Percentiles rank a stretch among this genome's conserved stretches.
These are phyloP conservation scores for Eutrema japonicum DNA, from an alignment of 345 rosid genomes.

Conservation along the genomic window DNA sequence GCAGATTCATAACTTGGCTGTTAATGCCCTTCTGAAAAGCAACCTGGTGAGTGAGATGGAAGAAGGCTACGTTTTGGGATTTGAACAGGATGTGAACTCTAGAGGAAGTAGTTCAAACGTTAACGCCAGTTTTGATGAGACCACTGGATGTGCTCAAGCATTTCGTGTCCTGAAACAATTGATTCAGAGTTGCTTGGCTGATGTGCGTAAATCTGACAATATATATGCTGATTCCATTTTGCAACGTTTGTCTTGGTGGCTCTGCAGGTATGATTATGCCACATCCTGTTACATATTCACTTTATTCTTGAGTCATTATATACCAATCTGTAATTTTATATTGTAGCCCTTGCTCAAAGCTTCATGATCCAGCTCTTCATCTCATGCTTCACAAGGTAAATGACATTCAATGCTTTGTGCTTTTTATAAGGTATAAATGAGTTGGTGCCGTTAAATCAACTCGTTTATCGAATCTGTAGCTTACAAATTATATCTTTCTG, in stretches of 20 bases:
- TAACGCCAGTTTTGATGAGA: slow-evolving; percentile 67
- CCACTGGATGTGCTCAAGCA: slow-evolving; percentile 72
- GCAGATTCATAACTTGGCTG: slow-evolving; percentile 95
- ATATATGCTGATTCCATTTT: slow-evolving; percentile 90
- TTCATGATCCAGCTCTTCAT: slow-evolving; percentile 95
- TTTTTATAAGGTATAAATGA: slow-evolving; percentile 14
- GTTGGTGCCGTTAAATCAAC: slow-evolving; percentile 16
- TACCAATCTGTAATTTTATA: slow-evolving; percentile 34
- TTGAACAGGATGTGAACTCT: slow-evolving; percentile 59
- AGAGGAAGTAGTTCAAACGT: slow-evolving; percentile 47
- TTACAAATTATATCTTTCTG: slow-evolving; percentile 7
- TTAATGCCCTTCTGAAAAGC: slow-evolving; percentile 92
- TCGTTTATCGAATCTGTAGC: slow-evolving; percentile 2
- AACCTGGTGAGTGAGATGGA: slow-evolving; percentile 92
- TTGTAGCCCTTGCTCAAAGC: slow-evolving; percentile 88
- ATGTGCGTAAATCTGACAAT: slow-evolving; percentile 79
- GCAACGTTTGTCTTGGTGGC: slow-evolving; percentile 94
- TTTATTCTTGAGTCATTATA: slow-evolving; percentile 35
- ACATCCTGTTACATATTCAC: slow-evolving; percentile 26
- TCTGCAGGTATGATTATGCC: slow-evolving; percentile 72
- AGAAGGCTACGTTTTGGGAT: slow-evolving; percentile 75
- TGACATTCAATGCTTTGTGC: slow-evolving; percentile 15
- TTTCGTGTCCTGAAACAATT: slow-evolving; percentile 84
- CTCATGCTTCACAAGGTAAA: slow-evolving; percentile 90
- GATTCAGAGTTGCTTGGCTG: slow-evolving; percentile 83